Percentiles rank a stretch among this genome's conserved stretches.
Evolutionary conservation across 2,329 filamentous ascomycete genomes (phyloP).

Genomic region (Colletotrichum sp.): DNA sequence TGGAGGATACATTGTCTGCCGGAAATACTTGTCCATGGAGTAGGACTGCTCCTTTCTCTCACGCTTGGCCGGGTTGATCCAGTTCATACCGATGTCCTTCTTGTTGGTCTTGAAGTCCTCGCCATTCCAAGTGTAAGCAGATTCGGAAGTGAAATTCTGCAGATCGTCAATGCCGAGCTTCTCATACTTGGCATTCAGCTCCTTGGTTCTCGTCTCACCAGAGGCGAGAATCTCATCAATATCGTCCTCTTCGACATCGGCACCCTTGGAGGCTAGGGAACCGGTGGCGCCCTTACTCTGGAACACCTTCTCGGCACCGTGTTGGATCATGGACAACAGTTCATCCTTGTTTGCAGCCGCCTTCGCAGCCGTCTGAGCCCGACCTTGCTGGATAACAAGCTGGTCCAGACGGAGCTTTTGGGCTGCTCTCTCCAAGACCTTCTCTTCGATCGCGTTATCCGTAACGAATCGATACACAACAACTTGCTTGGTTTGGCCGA

Average conservation of each 20-base stretch:
- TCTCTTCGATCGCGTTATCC: constrained; percentile 97
- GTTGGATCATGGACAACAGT: constrained; percentile 96
- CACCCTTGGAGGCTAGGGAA: constrained; percentile 60
- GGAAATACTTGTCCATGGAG: constrained; percentile 98
- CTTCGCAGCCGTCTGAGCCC: constrained; percentile 88
- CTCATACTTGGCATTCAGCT: constrained; percentile 93
- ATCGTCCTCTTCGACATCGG: constrained; percentile 81
- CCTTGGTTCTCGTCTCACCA: constrained; percentile 86
- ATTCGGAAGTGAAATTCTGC: constrained; percentile 97
- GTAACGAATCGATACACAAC: constrained; percentile 97
- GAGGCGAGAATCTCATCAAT: constrained; percentile 87
- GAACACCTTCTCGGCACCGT: constrained; percentile 96
- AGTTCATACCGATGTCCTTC: constrained; percentile 89
- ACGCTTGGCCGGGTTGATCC: constrained; percentile 98
- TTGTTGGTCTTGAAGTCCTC: constrained; percentile 92
- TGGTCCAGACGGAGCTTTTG: constrained; percentile 97
- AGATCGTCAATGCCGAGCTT: constrained; percentile 96
- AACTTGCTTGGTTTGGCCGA: constrained; percentile 98
- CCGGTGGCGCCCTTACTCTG: constrained; percentile 72
- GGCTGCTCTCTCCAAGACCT: constrained; percentile 93
- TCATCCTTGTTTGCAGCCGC: constrained; percentile 95
- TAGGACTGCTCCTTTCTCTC: constrained; percentile 98
- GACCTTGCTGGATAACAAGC: constrained; percentile 96
- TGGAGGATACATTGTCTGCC: constrained; percentile 79
- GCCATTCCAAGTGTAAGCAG: constrained; percentile 98